These are phyloP conservation scores for Sclerotinia subarctica DNA, from an alignment of 2,329 filamentous ascomycete species.

Conservation along the genomic window DNA sequence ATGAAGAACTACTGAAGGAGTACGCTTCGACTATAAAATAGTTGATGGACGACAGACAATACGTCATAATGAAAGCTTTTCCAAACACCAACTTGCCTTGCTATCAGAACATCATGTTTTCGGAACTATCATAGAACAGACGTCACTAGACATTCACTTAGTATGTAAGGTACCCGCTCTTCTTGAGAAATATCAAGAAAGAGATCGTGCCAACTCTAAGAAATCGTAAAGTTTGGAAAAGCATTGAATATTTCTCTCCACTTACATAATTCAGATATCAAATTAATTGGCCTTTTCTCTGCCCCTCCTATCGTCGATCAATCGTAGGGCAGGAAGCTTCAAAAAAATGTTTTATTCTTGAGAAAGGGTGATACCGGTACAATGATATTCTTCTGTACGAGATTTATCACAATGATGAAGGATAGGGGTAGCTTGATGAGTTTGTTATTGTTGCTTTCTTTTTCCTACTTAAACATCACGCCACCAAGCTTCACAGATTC, in stretches of 20 bases:
- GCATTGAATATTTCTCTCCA: neutral
- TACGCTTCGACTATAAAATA: constrained; percentile 7
- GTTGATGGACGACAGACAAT: neutral
- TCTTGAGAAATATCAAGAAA: neutral
- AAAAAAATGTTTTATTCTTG: neutral
- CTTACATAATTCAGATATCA: neutral
- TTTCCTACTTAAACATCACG: neutral
- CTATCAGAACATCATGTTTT: constrained; percentile 9
- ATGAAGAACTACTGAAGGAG: neutral
- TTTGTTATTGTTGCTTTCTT: neutral
- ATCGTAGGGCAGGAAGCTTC: constrained; percentile 9
- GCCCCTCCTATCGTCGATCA: constrained; percentile 9
- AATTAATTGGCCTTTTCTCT: constrained; percentile 6
- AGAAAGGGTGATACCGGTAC: neutral
- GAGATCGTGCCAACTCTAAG: neutral
- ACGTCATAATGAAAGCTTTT: constrained; percentile 20
- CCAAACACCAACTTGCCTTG: constrained; percentile 7
- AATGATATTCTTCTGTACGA: neutral
- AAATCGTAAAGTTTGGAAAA: neutral
- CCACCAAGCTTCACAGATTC: neutral
- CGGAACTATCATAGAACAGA: constrained; percentile 1
- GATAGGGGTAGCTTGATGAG: neutral
- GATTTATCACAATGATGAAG: constrained; percentile 4
- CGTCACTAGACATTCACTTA: constrained; percentile 11
- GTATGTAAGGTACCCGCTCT: constrained; percentile 17